phyloP scores from a whole-genome alignment of 108 stramenopile species.

The Cylindrotheca fusiformis region DNA sequence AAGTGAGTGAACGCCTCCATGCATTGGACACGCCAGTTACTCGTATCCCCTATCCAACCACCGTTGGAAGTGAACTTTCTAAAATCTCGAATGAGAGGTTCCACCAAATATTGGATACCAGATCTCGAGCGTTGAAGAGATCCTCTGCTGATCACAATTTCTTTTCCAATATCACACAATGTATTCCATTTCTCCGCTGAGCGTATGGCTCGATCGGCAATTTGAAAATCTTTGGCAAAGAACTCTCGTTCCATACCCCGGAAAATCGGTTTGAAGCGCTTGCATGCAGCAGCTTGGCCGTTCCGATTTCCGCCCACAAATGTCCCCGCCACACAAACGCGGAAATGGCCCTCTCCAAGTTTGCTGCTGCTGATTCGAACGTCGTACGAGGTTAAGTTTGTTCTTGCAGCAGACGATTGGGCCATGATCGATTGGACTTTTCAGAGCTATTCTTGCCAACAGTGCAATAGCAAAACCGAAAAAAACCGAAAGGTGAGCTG shows the following conservation, averaged over 20 bases:
- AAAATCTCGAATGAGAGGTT: slow-evolving; percentile 58
- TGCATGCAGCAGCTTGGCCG: slow-evolving; percentile 54
- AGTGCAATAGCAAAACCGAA: too few relatives aligned
- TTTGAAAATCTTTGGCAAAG: slow-evolving; percentile 42
- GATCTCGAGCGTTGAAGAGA: slow-evolving; percentile 25
- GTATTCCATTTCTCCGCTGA: slow-evolving; percentile 60
- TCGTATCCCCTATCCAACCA: slow-evolving; percentile 45
- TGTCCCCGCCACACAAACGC: slow-evolving; percentile 40
- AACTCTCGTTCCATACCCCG: slow-evolving; percentile 43
- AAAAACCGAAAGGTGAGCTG: too few relatives aligned
- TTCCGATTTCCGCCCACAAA: slow-evolving; percentile 66
- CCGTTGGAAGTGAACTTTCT: slow-evolving; percentile 60
- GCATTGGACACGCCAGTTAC: slow-evolving; percentile 16
- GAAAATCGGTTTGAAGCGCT: slow-evolving; percentile 50
- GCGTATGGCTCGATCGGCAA: slow-evolving; percentile 45
- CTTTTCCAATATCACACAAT: slow-evolving; percentile 40
- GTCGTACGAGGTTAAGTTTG: slow-evolving; percentile 46
- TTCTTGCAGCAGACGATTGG: slow-evolving; percentile 56
- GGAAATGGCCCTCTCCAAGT: slow-evolving; percentile 50
- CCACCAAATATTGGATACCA: slow-evolving; percentile 50
- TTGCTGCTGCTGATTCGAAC: slow-evolving; percentile 5
- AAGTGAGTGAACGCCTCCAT: slow-evolving; percentile 75
- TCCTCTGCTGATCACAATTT: slow-evolving; percentile 47
- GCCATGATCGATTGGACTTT: too few relatives aligned
- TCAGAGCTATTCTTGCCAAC: too few relatives aligned